phyloP scores from a whole-genome alignment of 257 asterid genomes.

The Sherardia arvensis region DNA sequence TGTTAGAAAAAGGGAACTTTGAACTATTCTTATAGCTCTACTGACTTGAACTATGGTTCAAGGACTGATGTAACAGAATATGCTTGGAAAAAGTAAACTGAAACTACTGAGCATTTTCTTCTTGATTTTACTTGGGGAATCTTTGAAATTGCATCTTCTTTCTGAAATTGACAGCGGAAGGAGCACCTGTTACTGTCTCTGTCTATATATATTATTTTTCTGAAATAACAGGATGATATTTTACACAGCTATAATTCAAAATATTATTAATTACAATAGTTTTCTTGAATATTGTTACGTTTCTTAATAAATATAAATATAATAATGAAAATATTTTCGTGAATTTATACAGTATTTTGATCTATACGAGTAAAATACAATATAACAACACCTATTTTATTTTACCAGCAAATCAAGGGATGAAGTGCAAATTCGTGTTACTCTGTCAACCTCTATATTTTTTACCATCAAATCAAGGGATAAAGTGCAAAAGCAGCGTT shows the following conservation, averaged over 20 bases:
- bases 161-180: neutral
- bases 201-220: too few relatives aligned
- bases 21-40: neutral
- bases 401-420: neutral
- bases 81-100: neutral
- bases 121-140: neutral
- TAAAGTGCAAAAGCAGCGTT: neutral
- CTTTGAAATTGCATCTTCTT: neutral
- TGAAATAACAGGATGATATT: too few relatives aligned
- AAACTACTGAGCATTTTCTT: neutral
- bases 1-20: neutral
- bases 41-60: neutral
- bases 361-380: too few relatives aligned
- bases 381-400: too few relatives aligned
- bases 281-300: too few relatives aligned
- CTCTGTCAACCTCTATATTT: too few relatives aligned
- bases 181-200: neutral
- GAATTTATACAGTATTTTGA: too few relatives aligned
- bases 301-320: too few relatives aligned
- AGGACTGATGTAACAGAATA: neutral
- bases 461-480: neutral
- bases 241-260: too few relatives aligned
- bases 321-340: too few relatives aligned
- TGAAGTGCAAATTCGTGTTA: neutral
- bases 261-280: too few relatives aligned